Conservation (phyloP, 2,329 filamentous ascomycete genomes). For the Paecilomyces fulvus region DNA sequence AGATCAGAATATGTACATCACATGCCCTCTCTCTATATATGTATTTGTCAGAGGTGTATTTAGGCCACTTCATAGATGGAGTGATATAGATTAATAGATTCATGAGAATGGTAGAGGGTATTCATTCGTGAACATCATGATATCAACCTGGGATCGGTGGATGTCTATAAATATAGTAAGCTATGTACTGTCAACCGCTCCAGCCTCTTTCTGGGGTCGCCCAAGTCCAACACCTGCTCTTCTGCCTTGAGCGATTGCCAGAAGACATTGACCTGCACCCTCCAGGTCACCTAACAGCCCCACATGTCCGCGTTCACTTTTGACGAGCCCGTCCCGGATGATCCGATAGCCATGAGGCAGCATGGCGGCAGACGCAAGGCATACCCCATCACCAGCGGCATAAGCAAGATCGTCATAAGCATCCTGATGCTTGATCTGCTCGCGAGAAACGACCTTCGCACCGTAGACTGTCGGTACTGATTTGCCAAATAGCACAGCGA, state of each 20-base stretch:
- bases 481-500: slow-evolving; percentile 79
- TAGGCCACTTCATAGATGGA: not conserved
- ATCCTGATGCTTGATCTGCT: slow-evolving; percentile 66
- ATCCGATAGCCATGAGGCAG: slow-evolving; percentile 69
- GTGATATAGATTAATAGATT: not conserved
- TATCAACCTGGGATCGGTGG: not conserved
- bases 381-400: slow-evolving; percentile 80
- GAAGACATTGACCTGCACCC: slow-evolving; percentile 66
- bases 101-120: not conserved
- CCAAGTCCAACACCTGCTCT: slow-evolving; percentile 65
- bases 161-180: not conserved
- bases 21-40: not conserved
- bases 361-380: slow-evolving; percentile 78
- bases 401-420: slow-evolving; percentile 83
- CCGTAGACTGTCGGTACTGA: slow-evolving; percentile 77
- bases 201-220: not conserved
- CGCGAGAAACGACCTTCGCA: slow-evolving; percentile 62
- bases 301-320: slow-evolving; percentile 78
- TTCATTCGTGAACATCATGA: not conserved
- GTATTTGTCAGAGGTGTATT: not conserved
- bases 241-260: slow-evolving; percentile 58
- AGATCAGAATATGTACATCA: not conserved
- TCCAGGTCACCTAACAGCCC: slow-evolving; percentile 78
- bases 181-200: not conserved
- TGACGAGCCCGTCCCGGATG: slow-evolving; percentile 64